These are phyloP conservation scores for Jasminum sambac DNA, from an alignment of 257 asterid genomes.

Conservation along the genomic window DNA sequence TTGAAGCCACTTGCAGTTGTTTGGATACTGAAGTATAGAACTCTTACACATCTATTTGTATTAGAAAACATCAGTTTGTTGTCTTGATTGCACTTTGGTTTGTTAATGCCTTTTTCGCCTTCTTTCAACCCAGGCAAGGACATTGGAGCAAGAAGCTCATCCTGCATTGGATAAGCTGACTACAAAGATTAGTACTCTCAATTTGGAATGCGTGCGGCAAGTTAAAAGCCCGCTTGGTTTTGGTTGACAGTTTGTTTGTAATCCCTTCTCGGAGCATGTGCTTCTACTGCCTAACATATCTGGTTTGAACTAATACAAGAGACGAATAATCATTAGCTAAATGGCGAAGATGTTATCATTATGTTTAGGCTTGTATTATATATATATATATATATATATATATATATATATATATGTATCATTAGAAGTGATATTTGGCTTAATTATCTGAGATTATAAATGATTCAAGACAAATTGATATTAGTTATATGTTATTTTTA, in stretches of 20 bases:
- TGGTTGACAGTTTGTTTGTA: constrained; percentile 13
- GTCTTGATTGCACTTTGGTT: constrained; percentile 5
- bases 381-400: no score
- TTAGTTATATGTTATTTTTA: no score
- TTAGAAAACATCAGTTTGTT: background rate
- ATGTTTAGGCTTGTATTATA: no score
- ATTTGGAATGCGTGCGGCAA: constrained; percentile 94
- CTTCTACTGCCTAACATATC: no score
- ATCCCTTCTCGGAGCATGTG: background rate
- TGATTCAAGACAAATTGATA: no score
- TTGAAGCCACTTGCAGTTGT: constrained; percentile 95
- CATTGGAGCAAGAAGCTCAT: constrained; percentile 97
- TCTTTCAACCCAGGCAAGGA: constrained; percentile 69
- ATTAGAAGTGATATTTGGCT: no score
- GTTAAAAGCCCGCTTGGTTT: constrained; percentile 88
- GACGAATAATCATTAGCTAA: no score
- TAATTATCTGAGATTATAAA: no score
- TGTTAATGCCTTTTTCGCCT: constrained; percentile 1
- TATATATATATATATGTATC: no score
- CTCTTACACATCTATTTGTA: background rate
- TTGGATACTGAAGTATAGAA: constrained; percentile 75
- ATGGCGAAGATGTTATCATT: no score
- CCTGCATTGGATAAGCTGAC: constrained; percentile 93
- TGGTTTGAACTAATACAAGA: no score
- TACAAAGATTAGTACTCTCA: constrained; percentile 91